phyloP scores from a whole-genome alignment of 139 green algal genomes.

The Closterium sp. region DNA sequence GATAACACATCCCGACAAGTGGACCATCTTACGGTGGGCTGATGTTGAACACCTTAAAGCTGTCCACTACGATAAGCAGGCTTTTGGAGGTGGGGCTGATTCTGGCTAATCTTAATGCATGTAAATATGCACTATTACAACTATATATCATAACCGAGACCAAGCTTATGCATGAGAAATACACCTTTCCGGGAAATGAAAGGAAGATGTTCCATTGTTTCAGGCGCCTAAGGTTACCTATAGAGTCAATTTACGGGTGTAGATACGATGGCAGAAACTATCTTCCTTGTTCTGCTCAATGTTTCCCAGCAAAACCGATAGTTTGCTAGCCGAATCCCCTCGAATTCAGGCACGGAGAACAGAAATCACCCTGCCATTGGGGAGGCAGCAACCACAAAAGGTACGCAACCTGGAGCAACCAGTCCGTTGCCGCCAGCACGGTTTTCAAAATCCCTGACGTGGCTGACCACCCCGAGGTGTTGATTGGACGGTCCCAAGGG shows the following conservation, averaged over 20 bases:
- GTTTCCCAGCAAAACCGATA: background rate
- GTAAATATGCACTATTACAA: background rate
- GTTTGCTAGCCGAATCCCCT: background rate
- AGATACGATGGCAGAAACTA: background rate
- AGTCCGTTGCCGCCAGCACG: background rate
- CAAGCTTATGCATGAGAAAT: no score
- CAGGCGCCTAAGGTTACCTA: no score
- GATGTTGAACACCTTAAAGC: background rate
- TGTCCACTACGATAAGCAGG: background rate
- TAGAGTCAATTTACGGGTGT: background rate
- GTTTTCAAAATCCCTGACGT: background rate
- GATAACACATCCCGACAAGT: background rate
- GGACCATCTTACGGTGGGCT: background rate
- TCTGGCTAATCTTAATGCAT: background rate
- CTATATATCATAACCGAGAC: no score
- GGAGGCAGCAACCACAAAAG: background rate
- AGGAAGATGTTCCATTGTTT: no score
- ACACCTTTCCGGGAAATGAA: no score
- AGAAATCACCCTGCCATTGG: background rate
- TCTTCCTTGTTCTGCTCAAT: background rate
- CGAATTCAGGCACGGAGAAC: background rate
- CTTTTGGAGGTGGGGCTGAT: background rate
- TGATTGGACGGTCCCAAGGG: background rate
- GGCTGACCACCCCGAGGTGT: background rate
- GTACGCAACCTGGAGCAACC: background rate